These are phyloP conservation scores for Chrysoporthe cubensis DNA, from an alignment of 2,329 filamentous ascomycete species.

Conservation along the genomic window DNA sequence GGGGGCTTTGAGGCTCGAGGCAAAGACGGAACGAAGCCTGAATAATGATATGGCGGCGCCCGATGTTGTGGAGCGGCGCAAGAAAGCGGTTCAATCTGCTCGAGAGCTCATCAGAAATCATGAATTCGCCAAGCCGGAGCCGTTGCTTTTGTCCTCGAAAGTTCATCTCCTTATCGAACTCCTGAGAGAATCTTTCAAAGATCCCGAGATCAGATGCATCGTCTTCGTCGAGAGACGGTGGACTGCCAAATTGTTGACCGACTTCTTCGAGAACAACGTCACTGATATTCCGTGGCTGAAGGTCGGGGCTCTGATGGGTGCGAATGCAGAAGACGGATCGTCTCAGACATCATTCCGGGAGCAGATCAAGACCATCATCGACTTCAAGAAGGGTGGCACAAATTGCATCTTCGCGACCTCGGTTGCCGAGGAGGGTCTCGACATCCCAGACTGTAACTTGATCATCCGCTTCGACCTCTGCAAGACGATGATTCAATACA, in stretches of 20 bases:
- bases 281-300: conserved; percentile 62
- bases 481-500: conserved; percentile 88
- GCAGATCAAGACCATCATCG: conserved; percentile 74
- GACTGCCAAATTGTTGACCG: conserved; percentile 73
- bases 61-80: conserved; percentile 55
- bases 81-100: conserved; percentile 62
- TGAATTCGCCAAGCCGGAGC: conserved; percentile 43
- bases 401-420: conserved; percentile 72
- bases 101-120: conserved; percentile 59
- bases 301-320: conserved; percentile 64
- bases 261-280: conserved; percentile 61
- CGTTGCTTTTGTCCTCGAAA: conserved; percentile 69
- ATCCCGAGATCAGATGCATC: conserved; percentile 68
- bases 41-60: conserved; percentile 25
- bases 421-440: conserved; percentile 69
- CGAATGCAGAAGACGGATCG: conserved; percentile 51
- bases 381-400: conserved; percentile 60
- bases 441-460: conserved; percentile 70
- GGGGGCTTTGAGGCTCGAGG: conserved; percentile 63
- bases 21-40: conserved; percentile 47
- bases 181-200: conserved; percentile 65
- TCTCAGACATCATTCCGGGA: conserved; percentile 70
- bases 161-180: conserved; percentile 64
- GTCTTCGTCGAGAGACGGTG: conserved; percentile 83
- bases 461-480: conserved; percentile 84